Conservation (phyloP, 2,329 filamentous ascomycete species). For the Aureobasidium sp. region DNA sequence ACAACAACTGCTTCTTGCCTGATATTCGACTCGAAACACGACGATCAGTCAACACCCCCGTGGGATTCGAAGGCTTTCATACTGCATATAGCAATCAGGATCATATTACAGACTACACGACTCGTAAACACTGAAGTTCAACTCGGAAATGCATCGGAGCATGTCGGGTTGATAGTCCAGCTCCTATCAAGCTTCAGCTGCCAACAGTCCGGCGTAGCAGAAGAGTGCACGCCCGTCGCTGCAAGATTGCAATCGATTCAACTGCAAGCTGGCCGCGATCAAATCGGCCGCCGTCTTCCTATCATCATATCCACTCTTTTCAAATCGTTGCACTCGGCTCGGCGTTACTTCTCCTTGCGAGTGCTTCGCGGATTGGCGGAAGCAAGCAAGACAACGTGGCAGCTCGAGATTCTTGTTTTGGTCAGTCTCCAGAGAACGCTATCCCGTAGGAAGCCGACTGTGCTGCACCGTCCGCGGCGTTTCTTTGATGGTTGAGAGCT, state of each 20-base stretch:
- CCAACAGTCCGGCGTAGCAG: constrained; percentile 5
- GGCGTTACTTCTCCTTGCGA: neutral
- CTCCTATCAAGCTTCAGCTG: constrained; percentile 6
- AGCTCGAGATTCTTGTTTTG: neutral
- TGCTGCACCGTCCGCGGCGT: neutral
- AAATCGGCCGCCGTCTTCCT: neutral
- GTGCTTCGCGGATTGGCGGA: neutral
- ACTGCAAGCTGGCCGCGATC: neutral
- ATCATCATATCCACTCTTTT: neutral
- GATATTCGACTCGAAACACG: neutral
- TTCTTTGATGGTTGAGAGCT: neutral
- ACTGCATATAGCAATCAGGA: neutral
- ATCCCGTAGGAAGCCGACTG: constrained; percentile 2
- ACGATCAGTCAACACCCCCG: neutral
- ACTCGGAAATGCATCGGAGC: constrained; percentile 3
- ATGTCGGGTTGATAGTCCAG: neutral
- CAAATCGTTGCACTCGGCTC: neutral
- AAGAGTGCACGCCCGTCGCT: constrained; percentile 1
- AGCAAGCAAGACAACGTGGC: constrained; percentile 1
- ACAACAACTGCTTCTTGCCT: neutral
- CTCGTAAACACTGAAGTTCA: neutral
- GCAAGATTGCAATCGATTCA: neutral
- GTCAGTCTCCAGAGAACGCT: neutral
- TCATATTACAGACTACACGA: neutral
- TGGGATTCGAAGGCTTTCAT: no score